Base-by-base conservation (phyloP, 2,329 filamentous ascomycete genomes). In the Penicillium sp. region DNA sequence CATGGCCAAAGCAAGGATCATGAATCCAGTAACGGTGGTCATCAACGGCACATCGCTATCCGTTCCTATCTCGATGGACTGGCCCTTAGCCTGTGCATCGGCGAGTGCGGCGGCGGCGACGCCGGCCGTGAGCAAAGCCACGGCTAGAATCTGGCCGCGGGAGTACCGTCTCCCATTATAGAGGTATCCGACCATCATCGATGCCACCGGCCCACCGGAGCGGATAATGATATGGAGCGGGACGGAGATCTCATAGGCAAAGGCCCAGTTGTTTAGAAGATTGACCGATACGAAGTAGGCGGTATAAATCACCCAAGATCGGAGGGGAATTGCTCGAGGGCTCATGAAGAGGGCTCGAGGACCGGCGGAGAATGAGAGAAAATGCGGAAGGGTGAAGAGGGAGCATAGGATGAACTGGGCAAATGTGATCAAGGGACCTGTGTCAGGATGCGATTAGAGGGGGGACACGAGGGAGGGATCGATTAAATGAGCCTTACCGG, bases 181-280 rank as follows among this genome's bases (percentile, higher is more conserved):
- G 14, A 96, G 67, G 70, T 88, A 92, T 3, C 95, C 95, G n/a
- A 94, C 91, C 16, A 88, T 78, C 86, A 99, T 96, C 9, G 95
- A 98, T 4, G 93, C 96, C 62, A 98, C 96, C 69, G 93, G 96
- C 16, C 95, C 95, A 51, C 94, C 96, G 50, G 93, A 97, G 54
- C 95, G 87, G 33, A 99, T 82, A 66, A 99, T 98, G 69, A 99
- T 99, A 73, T 99, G 95, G 50, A 99, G 87, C 1, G 95, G 95
- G 0, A 99, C 92, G 6, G 92, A 96, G 57, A 99, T 98, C 68
- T 92, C 88, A 78, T 97, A 99, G 62, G 92, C 93, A 75, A 99
- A 99, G 6, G 94, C 95, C 81, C 94, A 94, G 70, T 99, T 99
- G 78, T 99, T 99, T 71, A 99, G 79, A 58, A 98, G 87, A 70